Base-by-base conservation (phyloP, 345 rosid species). In the Syzygium jambos region DNA sequence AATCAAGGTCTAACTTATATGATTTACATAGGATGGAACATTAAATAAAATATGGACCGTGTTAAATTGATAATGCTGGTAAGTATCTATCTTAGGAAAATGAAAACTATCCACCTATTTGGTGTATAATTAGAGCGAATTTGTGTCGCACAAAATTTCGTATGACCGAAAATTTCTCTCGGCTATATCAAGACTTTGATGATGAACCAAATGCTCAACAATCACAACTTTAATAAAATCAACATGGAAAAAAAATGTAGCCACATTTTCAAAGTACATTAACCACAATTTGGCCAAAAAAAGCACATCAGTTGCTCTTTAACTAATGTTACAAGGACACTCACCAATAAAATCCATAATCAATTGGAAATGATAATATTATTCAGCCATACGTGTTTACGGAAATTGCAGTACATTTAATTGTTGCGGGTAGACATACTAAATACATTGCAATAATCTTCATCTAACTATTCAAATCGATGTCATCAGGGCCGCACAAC, bases 181-280 rank as follows among this genome's bases (percentile, higher is more conserved):
- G 9, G 19, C 19, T 22, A 34, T 34, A 9, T 19, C 25, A 2
- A 38, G 14, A 73, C 14, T 34, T 73, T 1, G 27, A 22, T 4
- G 49, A 41, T 21, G 15, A 41, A 38, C 23, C 2, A 19, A 10
- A 21, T 73, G 80, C 49, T 49, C 10, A 11, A 41, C 41, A 41
- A 19, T 73, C 82, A 38, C 80, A 38, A 19, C 49, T 38, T 73
- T 38, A 38, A 38, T 7, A 19, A 38, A 6, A 38, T 38, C 82
- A 19, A 73, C 82, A 9, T 9, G 49, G 2, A 0, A 1, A 38
- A 11, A 41, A n/a, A 38, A 19, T 25, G 3, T 5, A 19, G 4
- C 38, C 21, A 21, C 82, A 38, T 38, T 73, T 73, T 73, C 49
- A 19, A 73, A 19, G 9, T 3, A 61, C 38, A n/a, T 16, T 13